Evolutionary conservation across 805 yeast genomes (phyloP).

Genomic region (Scheffersomyces lignosus): DNA sequence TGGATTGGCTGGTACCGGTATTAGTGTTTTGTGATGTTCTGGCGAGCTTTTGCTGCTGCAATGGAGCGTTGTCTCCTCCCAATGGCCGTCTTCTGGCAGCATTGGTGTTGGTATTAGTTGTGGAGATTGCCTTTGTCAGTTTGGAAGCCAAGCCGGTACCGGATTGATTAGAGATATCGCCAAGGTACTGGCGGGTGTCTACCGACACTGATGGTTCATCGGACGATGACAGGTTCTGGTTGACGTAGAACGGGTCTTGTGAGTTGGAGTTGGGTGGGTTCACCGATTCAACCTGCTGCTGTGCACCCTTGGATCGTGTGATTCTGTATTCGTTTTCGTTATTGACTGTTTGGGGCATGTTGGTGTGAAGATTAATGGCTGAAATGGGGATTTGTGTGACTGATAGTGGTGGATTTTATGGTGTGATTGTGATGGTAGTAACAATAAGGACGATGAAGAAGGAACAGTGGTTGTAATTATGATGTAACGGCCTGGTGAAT

Average conservation of each 20-base stretch:
- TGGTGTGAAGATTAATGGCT: neutral
- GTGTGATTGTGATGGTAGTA: conserved; percentile 1
- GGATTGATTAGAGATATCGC: conserved; percentile 40
- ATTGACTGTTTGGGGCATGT: conserved; percentile 20
- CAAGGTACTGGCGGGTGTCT: conserved; percentile 28
- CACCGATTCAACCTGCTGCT: conserved; percentile 1
- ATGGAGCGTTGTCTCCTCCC: conserved; percentile 34
- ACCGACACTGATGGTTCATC: conserved; percentile 2
- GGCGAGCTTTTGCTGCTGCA: conserved; percentile 17
- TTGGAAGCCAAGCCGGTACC: conserved; percentile 14
- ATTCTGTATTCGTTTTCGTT: conserved; percentile 43
- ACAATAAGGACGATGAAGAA: neutral
- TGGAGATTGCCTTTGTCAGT: neutral
- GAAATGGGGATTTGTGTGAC: too few species aligned
- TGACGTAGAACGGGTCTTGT: neutral
- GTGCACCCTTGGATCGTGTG: conserved; percentile 27
- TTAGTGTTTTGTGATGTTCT: conserved; percentile 3
- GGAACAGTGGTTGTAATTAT: neutral
- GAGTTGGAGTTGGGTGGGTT: neutral
- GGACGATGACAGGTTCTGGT: neutral
- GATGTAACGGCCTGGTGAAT: too few species aligned
- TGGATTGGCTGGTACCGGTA: conserved; percentile 1
- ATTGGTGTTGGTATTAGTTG: conserved; percentile 2
- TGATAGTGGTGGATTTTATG: too few species aligned
- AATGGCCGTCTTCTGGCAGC: conserved; percentile 30